phyloP scores from a whole-genome alignment of 768 basidiomycete species.

The Russula virescens region DNA sequence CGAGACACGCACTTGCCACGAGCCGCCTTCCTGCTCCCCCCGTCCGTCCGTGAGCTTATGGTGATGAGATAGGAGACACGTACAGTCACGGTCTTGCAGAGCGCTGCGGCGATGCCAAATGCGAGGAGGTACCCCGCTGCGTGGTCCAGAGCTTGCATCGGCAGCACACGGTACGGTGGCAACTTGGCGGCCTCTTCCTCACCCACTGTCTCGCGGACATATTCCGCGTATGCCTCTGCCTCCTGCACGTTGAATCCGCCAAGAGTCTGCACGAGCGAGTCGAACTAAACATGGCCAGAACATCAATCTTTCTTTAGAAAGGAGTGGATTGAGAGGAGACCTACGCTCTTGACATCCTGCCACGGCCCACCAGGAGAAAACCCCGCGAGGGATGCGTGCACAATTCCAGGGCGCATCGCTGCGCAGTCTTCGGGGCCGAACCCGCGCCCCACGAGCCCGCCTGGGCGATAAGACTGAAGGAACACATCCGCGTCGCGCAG shows the following conservation, averaged over 20 bases:
- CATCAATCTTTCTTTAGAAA: background rate
- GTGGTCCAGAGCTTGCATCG: conserved; percentile 57
- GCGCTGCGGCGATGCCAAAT: conserved; percentile 51
- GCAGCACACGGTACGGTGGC: conserved; percentile 36
- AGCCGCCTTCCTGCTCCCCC: conserved; percentile 49
- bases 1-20: conserved; percentile 55
- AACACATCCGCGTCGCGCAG: conserved; percentile 48
- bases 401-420: conserved; percentile 39
- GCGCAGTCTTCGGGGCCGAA: conserved; percentile 43
- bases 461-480: conserved; percentile 55
- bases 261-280: conserved; percentile 59
- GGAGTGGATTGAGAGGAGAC: conserved; percentile 9
- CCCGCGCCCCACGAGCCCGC: conserved; percentile 42
- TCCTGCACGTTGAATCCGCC: conserved; percentile 57
- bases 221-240: conserved; percentile 41
- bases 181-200: conserved; percentile 18
- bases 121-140: conserved; percentile 54
- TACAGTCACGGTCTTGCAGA: conserved; percentile 48
- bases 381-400: conserved; percentile 49
- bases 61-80: conserved; percentile 3
- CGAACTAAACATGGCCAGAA: conserved; percentile 39
- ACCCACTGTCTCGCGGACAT: conserved; percentile 20
- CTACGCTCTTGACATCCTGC: conserved; percentile 47
- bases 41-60: too few relatives aligned
- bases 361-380: conserved; percentile 58